Evolutionary conservation across 306 rosid species (phyloP), one percentile per base, ranked within the genome.

Genomic region (Rubus idaeus): DNA sequence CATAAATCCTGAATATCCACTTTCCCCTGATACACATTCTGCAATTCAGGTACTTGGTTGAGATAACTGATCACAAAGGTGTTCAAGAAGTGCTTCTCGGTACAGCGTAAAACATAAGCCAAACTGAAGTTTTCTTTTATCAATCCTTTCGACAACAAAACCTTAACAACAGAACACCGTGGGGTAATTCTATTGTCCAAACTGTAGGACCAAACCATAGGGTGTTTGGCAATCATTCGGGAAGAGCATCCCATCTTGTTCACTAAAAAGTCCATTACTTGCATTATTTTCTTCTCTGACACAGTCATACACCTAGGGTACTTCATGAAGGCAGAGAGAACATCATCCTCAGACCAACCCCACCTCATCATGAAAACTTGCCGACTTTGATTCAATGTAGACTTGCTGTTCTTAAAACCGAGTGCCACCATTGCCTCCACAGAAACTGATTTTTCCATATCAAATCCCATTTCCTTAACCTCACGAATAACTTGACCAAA

Each of bases 341-440:
- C 40, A 4, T 75, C 76, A 8, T 82, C 89, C 16, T 88, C 82
- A 4, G 85, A 65, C 83, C 81, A 90, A 17, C 93, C 96, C 14
- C 35, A 5, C 14, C 10, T 45, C 9, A 10, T 45, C 49, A 45
- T 45, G 8, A 45, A 45, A 7, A 45, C 10, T 10, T 45, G 7
- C 49, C 49, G 8, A 45, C 10, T 45, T 45, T 11, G 49, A 45
- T 10, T 45, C 49, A 45, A 6, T 2, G 49, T 10, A 45, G 49
- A 45, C 49, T 45, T 10, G 10, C 7, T 45, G 49, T 45, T 45
- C 49, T 45, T 45, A 5, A 10, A 6, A 45, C 49, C 10, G 10
- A 45, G 8, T 5, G 49, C 49, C 8, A 1, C 10, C 49, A 45
- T 6, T 1, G 49, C 49, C 7, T 0, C 7, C 10, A 45, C 10